phyloP scores from a whole-genome alignment of 768 basidiomycete species.

The Sarcodon sp. region DNA sequence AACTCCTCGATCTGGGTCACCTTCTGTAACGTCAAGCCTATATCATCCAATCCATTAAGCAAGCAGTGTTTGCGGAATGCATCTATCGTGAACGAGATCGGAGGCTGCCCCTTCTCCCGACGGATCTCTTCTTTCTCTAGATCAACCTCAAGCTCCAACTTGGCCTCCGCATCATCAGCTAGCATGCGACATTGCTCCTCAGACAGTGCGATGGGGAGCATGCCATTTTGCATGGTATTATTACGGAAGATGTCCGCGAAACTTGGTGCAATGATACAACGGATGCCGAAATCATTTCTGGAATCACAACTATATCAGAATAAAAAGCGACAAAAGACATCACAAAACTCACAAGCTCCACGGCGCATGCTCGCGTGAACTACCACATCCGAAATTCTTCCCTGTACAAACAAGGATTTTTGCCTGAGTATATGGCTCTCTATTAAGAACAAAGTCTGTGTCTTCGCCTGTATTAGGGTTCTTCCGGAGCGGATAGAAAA shows the following conservation, averaged over 20 bases:
- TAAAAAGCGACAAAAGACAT: background rate
- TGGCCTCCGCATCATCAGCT: conserved; percentile 36
- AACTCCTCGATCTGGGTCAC: conserved; percentile 61
- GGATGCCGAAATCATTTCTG: conserved; percentile 51
- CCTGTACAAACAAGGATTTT: conserved; percentile 47
- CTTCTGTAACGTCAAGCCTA: conserved; percentile 85
- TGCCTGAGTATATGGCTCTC: conserved; percentile 36
- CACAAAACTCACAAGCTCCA: conserved; percentile 29
- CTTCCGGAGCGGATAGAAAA: conserved; percentile 41
- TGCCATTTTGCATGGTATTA: conserved; percentile 57
- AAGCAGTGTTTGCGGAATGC: conserved; percentile 88
- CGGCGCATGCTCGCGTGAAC: conserved; percentile 51
- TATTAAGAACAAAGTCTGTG: conserved; percentile 52
- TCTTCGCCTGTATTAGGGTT: conserved; percentile 34
- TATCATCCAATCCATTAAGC: conserved; percentile 93
- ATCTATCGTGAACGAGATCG: conserved; percentile 74
- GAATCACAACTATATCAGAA: background rate
- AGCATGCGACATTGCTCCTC: conserved; percentile 33
- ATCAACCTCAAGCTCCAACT: conserved; percentile 42
- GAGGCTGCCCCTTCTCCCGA: conserved; percentile 51
- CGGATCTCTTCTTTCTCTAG: conserved; percentile 46
- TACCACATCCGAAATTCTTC: conserved; percentile 51
- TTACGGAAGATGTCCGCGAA: conserved; percentile 54
- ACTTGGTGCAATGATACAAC: conserved; percentile 44
- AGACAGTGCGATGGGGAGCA: conserved; percentile 41